Evolutionary conservation across 1,284 basidiomycete genomes (phyloP), one percentile per base, ranked within the genome.

Genomic region (Kalmanozyma brasiliensis): DNA sequence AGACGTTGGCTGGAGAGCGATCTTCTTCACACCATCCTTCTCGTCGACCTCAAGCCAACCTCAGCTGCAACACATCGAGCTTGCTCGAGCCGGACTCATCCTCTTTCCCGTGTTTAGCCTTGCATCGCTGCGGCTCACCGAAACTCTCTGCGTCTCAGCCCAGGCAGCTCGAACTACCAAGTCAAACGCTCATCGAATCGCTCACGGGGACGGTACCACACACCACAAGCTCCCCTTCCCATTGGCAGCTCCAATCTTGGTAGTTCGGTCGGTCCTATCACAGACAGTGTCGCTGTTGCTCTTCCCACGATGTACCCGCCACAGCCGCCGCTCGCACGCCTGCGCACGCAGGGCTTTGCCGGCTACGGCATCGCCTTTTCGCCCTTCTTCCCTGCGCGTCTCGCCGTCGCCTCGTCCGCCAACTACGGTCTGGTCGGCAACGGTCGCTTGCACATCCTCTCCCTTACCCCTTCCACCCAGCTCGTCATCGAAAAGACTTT

Each of bases 391-490:
- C 89, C 88, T 13, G 85, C 87, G 16, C 87, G 89, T 22, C 83
- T 97, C 24, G 95, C 94, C 1, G 85, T 96, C 17, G 93, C 93
- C 6, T 92, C 92, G 1, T 87, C 93, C 0, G 92, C 94, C 32
- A 98, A 98, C 84, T 98, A 93, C 82, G 94, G 95, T 2, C 86
- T 98, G 5, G 90, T 98, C 23, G 95, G 95, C 16, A 97, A 97
- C 82, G 95, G 95, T 8, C 63, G 76, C 1, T 46, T 81, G 2
- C 65, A 74, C 58, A 57, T 80, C 20, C 51, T 77, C 24, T 42
- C 56, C 4, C 52, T 74, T 16, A 29, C 53, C 0, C 47, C 53
- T 4, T 36, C 52, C 4, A 61, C 68, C 2, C 37, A 52, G 1
- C 44, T 74, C 8, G 30, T 34, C 5, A 52, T 78, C 17, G 67